These are phyloP conservation scores for Neoboletus magnificus DNA, from an alignment of 768 basidiomycete species.

Conservation along the genomic window DNA sequence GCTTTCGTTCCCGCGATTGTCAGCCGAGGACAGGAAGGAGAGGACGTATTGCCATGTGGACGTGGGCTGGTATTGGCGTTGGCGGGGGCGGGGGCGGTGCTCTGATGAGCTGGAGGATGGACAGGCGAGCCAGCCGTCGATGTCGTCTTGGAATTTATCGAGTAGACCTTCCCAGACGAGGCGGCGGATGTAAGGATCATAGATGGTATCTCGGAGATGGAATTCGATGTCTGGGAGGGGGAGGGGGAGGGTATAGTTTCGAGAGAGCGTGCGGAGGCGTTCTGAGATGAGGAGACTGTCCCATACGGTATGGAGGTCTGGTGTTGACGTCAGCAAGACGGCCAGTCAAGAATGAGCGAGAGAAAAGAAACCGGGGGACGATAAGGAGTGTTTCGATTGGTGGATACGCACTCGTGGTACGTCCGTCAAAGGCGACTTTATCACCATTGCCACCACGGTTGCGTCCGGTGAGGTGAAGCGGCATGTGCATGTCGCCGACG, in stretches of 20 bases:
- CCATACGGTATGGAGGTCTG: slow-evolving; percentile 87
- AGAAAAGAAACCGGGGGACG: background rate
- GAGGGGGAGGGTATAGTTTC: slow-evolving; percentile 76
- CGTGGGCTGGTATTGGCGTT: background rate
- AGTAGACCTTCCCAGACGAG: slow-evolving; percentile 84
- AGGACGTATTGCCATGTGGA: slow-evolving; percentile 28
- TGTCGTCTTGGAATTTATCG: slow-evolving; percentile 58
- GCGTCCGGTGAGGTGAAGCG: slow-evolving; percentile 85
- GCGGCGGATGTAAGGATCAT: slow-evolving; percentile 83
- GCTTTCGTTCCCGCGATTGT: background rate
- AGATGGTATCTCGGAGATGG: slow-evolving; percentile 73
- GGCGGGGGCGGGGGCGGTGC: slow-evolving; percentile 7
- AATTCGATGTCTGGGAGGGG: slow-evolving; percentile 64
- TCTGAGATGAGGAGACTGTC: slow-evolving; percentile 80
- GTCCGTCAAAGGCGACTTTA: slow-evolving; percentile 70
- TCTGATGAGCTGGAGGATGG: slow-evolving; percentile 32
- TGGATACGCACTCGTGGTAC: slow-evolving; percentile 60
- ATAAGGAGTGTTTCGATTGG: background rate
- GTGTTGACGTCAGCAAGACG: too few species aligned
- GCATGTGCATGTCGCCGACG: slow-evolving; percentile 90
- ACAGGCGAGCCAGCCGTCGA: slow-evolving; percentile 67
- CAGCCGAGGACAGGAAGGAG: slow-evolving; percentile 2
- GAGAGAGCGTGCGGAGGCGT: slow-evolving; percentile 65
- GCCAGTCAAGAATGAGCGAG: background rate
- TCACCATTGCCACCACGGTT: slow-evolving; percentile 85